Conservation (phyloP, 2,329 filamentous ascomycete species). For the Calonectria hawksworthii region DNA sequence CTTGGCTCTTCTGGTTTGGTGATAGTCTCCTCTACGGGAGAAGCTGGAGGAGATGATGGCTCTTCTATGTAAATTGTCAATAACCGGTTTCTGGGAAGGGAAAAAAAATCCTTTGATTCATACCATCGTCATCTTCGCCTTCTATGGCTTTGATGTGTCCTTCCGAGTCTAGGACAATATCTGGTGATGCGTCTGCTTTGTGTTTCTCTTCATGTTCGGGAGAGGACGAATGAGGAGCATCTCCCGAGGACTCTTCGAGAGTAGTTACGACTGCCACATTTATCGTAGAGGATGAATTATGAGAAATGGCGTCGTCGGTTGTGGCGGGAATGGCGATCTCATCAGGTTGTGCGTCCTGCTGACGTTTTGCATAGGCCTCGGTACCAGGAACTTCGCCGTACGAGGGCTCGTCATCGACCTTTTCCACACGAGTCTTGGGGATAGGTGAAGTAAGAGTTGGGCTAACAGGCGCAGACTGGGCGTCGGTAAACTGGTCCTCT, state of each 20-base stretch:
- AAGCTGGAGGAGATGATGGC: conserved; percentile 44
- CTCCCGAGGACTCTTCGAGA: conserved; percentile 65
- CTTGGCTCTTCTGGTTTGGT: conserved; percentile 48
- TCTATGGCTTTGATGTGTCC: conserved; percentile 53
- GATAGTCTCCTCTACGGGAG: conserved; percentile 45
- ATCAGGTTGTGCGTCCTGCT: conserved; percentile 71
- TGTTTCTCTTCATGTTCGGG: conserved; percentile 61
- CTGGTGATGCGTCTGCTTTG: conserved; percentile 66
- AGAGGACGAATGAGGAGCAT: conserved; percentile 57
- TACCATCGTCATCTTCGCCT: conserved; percentile 47
- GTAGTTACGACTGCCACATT: conserved; percentile 61
- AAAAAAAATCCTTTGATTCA: conserved; percentile 41
- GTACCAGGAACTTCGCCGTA: conserved; percentile 75
- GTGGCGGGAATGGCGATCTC: conserved; percentile 65
- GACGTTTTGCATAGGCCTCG: conserved; percentile 68
- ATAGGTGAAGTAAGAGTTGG: conserved; percentile 64
- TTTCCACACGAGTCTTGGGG: conserved; percentile 71
- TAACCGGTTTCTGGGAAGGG: conserved; percentile 30
- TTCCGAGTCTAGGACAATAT: conserved; percentile 63
- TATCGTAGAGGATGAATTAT: conserved; percentile 39
- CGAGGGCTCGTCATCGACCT: conserved; percentile 64
- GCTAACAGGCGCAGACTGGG: conserved; percentile 66
- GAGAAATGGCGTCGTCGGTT: conserved; percentile 41
- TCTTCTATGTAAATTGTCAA: conserved; percentile 47
- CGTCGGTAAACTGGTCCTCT: conserved; percentile 79